Percentiles rank a stretch among this genome's conserved stretches.
Conservation (phyloP, 768 basidiomycete genomes). For the Coprinopsis sp. region DNA sequence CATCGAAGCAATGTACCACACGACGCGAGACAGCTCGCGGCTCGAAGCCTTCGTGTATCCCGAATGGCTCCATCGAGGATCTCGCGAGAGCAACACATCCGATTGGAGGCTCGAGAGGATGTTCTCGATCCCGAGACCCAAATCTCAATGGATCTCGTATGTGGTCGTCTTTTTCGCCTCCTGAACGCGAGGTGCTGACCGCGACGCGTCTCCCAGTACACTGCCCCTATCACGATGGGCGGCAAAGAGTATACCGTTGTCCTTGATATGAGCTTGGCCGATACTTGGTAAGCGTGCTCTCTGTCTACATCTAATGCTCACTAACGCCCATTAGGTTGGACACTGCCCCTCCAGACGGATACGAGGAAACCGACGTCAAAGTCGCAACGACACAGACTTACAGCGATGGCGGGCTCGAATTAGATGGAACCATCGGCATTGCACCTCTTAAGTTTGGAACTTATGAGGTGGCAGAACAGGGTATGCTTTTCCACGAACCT, state of each 20-base stretch:
- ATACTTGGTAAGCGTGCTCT: background rate
- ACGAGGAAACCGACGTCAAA: background rate
- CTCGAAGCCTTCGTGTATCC: background rate
- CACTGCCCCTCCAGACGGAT: background rate
- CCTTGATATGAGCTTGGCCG: background rate
- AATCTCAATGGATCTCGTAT: background rate
- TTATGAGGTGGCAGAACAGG: background rate
- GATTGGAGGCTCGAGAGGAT: background rate
- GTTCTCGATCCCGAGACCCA: background rate
- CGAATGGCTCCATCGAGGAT: background rate
- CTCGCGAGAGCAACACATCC: background rate
- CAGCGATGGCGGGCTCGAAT: background rate
- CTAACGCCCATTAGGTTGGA: background rate
- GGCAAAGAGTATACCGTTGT: conserved; percentile 1
- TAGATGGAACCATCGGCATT: background rate
- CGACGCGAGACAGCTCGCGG: background rate
- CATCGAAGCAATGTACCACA: background rate
- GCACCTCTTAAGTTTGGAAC: background rate
- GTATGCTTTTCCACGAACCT: background rate
- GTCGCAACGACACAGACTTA: background rate
- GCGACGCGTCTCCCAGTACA: background rate
- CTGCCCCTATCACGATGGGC: background rate
- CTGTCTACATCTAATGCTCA: background rate
- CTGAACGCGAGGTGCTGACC: too few species aligned
- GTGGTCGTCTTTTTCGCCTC: background rate